phyloP scores from a whole-genome alignment of 192 early-diverging fungal species.

The Obelidium mucronatum region DNA sequence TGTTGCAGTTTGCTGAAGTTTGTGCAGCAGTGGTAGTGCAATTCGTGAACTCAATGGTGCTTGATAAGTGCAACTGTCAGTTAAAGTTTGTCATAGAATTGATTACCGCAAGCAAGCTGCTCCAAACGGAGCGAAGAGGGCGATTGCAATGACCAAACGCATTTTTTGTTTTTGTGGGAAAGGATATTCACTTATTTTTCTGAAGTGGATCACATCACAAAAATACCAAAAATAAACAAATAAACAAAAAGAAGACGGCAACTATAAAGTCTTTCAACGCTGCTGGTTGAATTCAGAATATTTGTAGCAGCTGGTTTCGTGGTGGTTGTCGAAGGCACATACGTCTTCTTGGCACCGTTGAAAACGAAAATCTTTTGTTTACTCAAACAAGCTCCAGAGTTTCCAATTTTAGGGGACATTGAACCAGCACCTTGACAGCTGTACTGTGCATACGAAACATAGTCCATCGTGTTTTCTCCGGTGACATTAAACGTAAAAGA shows the following conservation, averaged over 20 bases:
- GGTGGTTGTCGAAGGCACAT: no score
- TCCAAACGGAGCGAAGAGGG: background rate
- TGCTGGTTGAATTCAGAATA: background rate
- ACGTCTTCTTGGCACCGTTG: no score
- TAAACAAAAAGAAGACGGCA: background rate
- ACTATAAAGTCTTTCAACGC: background rate
- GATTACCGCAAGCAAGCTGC: background rate
- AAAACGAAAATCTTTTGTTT: no score
- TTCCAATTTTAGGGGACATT: background rate
- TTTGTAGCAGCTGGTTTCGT: no score
- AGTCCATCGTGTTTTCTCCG: no score
- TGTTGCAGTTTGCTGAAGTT: constrained; percentile 28
- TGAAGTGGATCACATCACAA: no score
- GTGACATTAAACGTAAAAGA: no score
- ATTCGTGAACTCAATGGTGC: constrained; percentile 7
- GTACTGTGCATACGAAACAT: no score
- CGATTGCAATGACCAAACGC: no score
- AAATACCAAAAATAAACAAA: background rate
- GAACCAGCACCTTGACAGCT: background rate
- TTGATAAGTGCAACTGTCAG: background rate
- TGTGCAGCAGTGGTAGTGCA: constrained; percentile 18
- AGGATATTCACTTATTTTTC: no score
- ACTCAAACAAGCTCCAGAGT: no score
- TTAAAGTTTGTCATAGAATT: background rate
- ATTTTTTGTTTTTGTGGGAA: background rate